Evolutionary conservation across 805 yeast species (phyloP), one percentile per base, ranked within the genome.

Genomic region (Sungouiella thailandica): DNA sequence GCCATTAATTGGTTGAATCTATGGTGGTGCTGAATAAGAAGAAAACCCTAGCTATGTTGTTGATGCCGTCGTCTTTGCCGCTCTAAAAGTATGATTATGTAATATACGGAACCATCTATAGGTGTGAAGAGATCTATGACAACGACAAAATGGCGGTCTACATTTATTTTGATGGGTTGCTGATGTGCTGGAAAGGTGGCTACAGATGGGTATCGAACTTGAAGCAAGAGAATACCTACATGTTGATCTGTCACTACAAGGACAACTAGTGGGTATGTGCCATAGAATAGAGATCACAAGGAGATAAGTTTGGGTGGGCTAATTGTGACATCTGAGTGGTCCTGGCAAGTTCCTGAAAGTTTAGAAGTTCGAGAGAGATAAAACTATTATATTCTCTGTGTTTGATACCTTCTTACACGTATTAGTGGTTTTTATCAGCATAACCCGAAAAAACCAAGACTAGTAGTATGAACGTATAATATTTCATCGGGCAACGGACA

Each of bases 51-150:
- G n/a, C n/a, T n/a, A n/a, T n/a, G n/a, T n/a, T n/a, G n/a, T n/a
- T n/a, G n/a, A n/a, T n/a, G 96, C 96, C 46, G 97, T 93, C 57
- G 97, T 90, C 55, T 90, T n/a, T n/a, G n/a, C n/a, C n/a, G n/a
- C n/a, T n/a, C n/a, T n/a, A n/a, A n/a, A n/a, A 93, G 55, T 90
- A 88, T 65, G 97, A 90, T 60, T 93, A 93, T 52, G 97, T 93
- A 46, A 90, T 93, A 97, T 80, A 89, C 58, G 98, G 98, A 35
- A 88, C 96, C 5, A 95, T 93, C 29, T 93, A 93, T 70, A 89
- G 89, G 60, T 93, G 93, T 55, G 96, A 90, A 58, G 98, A 93
- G 64, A 76, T 81, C 42, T 55, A 59, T 25, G 68, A 71, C 27
- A 76, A 76, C 44, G 85, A 80, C 52, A 68, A 68, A 44, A 83